Evolutionary conservation across 2,329 filamentous ascomycete species (phyloP), one percentile per base, ranked within the genome.

Genomic region (Gaeumannomyces sp.): DNA sequence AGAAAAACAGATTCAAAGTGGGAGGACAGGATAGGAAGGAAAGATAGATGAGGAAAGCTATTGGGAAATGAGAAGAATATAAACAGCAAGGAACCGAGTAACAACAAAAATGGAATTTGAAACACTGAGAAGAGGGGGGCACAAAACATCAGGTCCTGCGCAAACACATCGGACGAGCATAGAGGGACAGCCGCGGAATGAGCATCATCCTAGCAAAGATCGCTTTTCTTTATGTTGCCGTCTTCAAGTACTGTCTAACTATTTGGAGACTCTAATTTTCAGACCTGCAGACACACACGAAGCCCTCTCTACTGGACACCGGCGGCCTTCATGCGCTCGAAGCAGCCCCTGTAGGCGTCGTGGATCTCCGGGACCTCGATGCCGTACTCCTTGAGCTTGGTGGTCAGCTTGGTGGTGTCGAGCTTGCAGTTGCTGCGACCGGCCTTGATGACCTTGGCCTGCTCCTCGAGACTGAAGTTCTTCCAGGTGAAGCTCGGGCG

Each of bases 401-500:
- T 80, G 67, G 80, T 80, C 67, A 90, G 76, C 76, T 89, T 89
- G 27, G 80, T 81, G 19, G 83, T 83, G 73, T 89, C 86, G 60
- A 89, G 76, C 75, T 83, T 77, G 76, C 87, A 90, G 76, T 89
- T 90, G 74, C 83, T 87, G 65, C 87, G 81, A 60, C 83, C 86
- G 19, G 87, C 87, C 78, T 87, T 88, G 76, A 89, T 85, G 57
- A 89, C 84, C 76, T 85, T 85, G 70, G 84, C 77, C 76, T 89
- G 87, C 75, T 89, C 85, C 70, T 88, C 85, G 58, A 89, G 72
- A 2, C 80, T 82, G 71, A 89, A 90, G 77, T 89, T 90, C 77
- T 83, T 81, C 85, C 86, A 89, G 57, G 78, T 80, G 70, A 87
- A 84, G 33, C 72, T 73, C 1, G 87, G 87, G 57, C 86, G 81